Evolutionary conservation across 306 rosid genomes (phyloP).

Genomic region (Prunus mira): DNA sequence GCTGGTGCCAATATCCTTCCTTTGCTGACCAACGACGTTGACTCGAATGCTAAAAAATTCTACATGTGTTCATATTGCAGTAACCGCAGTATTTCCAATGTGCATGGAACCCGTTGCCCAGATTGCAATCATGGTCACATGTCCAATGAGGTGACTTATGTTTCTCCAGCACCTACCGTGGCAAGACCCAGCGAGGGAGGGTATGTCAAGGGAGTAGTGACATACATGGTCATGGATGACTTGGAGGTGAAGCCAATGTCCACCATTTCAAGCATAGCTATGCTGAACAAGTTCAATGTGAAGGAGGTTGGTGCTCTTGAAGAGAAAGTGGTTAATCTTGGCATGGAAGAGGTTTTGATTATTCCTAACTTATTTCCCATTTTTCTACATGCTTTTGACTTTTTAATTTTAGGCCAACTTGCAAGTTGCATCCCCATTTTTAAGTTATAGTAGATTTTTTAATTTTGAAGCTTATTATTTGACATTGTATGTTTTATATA

Average conservation of each 20-base stretch:
- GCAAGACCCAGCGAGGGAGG: background rate
- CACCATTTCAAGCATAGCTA: background rate
- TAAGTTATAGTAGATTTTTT: too few relatives aligned
- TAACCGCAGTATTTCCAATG: background rate
- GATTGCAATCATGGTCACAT: rapidly evolving
- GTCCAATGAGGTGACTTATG: background rate
- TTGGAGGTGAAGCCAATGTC: slow-evolving; percentile 25
- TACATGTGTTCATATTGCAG: background rate
- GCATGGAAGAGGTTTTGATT: slow-evolving; percentile 7
- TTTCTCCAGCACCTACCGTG: background rate
- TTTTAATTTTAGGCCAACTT: too few relatives aligned
- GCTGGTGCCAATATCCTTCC: background rate
- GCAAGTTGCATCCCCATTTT: too few relatives aligned
- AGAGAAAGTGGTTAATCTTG: slow-evolving; percentile 13
- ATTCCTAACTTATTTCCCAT: too few relatives aligned
- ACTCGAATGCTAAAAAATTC: background rate
- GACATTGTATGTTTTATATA: too few relatives aligned
- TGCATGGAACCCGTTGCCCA: background rate
- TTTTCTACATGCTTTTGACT: too few relatives aligned
- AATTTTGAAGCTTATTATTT: too few relatives aligned
- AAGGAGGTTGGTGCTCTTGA: slow-evolving; percentile 2
- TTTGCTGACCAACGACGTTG: background rate
- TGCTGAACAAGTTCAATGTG: background rate
- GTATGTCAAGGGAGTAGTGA: slow-evolving; percentile 11
- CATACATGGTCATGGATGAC: slow-evolving; percentile 30